A percentile compares a stretch with the other conserved stretches of the same genome.
Conservation (phyloP, 805 yeast species). For the Jamesozyma gamospora region DNA sequence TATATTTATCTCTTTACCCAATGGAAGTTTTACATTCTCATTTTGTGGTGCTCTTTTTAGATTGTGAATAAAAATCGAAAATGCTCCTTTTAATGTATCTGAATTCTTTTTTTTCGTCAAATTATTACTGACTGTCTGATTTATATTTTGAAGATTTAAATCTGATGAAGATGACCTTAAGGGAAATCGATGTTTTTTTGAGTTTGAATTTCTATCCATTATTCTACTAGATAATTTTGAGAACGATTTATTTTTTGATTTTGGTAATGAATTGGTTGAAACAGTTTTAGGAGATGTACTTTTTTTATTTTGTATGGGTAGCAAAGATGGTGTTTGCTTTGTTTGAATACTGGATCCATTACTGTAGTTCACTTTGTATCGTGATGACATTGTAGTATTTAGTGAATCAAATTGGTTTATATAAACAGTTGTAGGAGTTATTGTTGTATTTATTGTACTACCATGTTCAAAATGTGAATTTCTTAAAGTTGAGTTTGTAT, state of each 20-base stretch:
- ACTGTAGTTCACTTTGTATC: neutral
- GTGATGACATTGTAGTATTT: neutral
- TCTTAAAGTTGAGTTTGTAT: constrained; percentile 20
- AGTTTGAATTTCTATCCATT: no score
- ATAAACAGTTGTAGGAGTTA: constrained; percentile 1
- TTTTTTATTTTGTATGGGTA: neutral
- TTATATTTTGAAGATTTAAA: neutral
- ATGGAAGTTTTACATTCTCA: no score
- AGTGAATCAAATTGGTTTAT: neutral
- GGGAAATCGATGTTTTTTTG: no score
- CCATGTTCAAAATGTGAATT: constrained; percentile 11
- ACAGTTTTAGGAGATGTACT: neutral
- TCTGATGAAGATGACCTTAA: neutral
- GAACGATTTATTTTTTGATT: neutral
- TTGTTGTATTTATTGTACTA: constrained; percentile 3
- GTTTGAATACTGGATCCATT: neutral
- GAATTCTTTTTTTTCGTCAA: constrained; percentile 17
- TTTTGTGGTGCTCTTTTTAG: constrained; percentile 20
- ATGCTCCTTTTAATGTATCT: constrained; percentile 44
- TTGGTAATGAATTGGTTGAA: constrained; percentile 2
- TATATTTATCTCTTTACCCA: no score
- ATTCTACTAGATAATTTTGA: no score
- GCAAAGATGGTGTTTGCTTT: neutral
- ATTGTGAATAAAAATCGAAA: constrained; percentile 36
- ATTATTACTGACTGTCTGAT: neutral